Evolutionary conservation across 352 stramenopile genomes (phyloP), one percentile per base, ranked within the genome.

Genomic region (Phytophthora sansomeana): DNA sequence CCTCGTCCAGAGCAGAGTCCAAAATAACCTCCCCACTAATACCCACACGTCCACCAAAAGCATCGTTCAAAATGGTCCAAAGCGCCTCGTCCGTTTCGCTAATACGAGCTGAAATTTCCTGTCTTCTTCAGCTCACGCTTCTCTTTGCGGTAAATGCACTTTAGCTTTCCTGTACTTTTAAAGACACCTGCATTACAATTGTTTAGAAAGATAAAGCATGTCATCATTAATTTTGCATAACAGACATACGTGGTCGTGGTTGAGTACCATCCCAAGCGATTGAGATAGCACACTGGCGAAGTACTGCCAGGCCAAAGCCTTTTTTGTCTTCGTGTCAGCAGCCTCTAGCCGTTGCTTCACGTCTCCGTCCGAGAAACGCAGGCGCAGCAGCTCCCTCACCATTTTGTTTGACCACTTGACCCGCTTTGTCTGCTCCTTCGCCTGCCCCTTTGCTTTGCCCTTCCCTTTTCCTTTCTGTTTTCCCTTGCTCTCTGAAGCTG

Each of bases 161-260:
- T 52, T 11, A 52, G n/a, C n/a, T 61, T 60, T 52, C 4, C 41
- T n/a, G 24, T 61, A 61, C 41, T 53, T 47, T 21, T n/a, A 43
- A 7, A 43, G 14, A 43, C 6, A 43, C 7, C 36, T 43, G 7
- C 7, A 43, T 7, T 11, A n/a, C n/a, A n/a, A n/a, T n/a, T n/a
- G n/a, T n/a, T n/a, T n/a, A n/a, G n/a, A n/a, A n/a, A n/a, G n/a
- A n/a, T n/a, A n/a, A n/a, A n/a, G n/a, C n/a, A n/a, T n/a, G n/a
- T n/a, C n/a, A n/a, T n/a, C n/a, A n/a, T n/a, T n/a, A n/a, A n/a
- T n/a, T n/a, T n/a, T n/a, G n/a, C n/a, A n/a, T n/a, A n/a, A n/a
- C 11, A 39, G n/a, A 48, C 29, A 9, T 49, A 62, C 54, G 16
- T 62, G 41, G 11, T 51, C 41, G 9, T 24, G 32, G 6, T 28